phyloP scores from a whole-genome alignment of 805 yeast genomes.

The Wickerhamiella musiphila region DNA sequence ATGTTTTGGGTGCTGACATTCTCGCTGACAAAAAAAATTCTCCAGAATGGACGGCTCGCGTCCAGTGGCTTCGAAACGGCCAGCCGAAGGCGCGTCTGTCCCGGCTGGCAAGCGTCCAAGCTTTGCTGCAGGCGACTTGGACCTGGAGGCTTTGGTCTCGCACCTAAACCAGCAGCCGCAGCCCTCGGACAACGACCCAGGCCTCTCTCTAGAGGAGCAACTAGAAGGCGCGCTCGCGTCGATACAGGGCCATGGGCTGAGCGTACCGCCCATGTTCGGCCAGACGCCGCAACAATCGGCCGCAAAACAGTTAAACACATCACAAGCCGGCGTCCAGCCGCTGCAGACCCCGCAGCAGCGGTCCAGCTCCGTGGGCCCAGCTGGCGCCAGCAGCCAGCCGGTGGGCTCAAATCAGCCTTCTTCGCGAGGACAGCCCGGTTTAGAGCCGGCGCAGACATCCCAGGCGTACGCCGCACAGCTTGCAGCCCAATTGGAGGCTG shows the following conservation, averaged over 20 bases:
- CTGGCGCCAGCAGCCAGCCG: not conserved
- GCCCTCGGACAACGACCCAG: constrained; percentile 4
- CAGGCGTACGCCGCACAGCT: constrained; percentile 7
- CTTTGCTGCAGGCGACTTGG: constrained; percentile 10
- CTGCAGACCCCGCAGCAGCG: not conserved
- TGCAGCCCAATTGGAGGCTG: constrained; percentile 9
- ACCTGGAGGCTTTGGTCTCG: constrained; percentile 16
- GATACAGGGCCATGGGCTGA: constrained; percentile 4
- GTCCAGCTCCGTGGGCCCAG: no score
- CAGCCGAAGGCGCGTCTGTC: no score
- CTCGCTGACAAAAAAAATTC: no score
- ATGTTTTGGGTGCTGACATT: no score
- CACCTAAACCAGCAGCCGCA: constrained; percentile 15
- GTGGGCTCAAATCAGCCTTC: not conserved
- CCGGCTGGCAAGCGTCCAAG: not conserved
- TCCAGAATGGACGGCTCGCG: no score
- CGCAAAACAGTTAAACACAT: no score
- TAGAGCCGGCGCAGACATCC: constrained; percentile 1
- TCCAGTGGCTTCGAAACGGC: no score
- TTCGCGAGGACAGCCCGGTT: no score
- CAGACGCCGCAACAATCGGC: not conserved
- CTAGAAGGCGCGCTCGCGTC: constrained; percentile 17
- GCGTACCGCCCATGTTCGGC: not conserved
- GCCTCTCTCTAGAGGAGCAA: constrained; percentile 14
- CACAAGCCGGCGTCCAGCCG: no score